Evolutionary conservation across 129 eudicot species (phyloP).

Genomic region (Flaveria linearis): DNA sequence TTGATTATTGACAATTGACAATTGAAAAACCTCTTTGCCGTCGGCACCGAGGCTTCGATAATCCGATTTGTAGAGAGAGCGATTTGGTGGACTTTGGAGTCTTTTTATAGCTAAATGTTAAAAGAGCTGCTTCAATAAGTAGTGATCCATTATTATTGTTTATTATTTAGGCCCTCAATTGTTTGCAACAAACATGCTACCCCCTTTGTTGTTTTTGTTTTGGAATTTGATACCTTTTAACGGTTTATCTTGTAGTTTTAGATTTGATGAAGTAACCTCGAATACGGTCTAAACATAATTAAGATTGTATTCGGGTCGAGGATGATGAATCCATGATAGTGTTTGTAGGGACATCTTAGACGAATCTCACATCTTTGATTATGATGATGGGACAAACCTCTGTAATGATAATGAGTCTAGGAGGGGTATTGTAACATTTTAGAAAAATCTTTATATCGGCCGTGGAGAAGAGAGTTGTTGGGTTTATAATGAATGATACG

Average conservation of each 20-base stretch:
- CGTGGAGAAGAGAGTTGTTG: no score
- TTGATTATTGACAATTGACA: conserved; percentile 16
- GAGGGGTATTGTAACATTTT: no score
- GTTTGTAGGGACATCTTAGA: no score
- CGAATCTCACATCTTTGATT: no score
- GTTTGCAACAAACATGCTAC: neutral
- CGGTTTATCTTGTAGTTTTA: neutral
- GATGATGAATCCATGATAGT: no score
- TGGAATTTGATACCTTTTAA: neutral
- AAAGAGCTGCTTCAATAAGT: conserved; percentile 11
- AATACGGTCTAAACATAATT: neutral
- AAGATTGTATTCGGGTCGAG: neutral
- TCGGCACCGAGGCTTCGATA: conserved; percentile 4
- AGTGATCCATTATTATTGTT: conserved; percentile 6
- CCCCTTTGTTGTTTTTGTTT: neutral
- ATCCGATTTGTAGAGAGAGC: neutral
- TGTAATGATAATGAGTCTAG: no score
- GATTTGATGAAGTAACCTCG: neutral
- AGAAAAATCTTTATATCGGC: no score
- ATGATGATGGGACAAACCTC: no score
- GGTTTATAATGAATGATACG: no score
- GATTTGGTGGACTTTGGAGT: conserved; percentile 28
- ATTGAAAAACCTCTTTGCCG: conserved; percentile 4
- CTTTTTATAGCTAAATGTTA: conserved; percentile 29
- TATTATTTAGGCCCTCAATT: neutral